These are phyloP conservation scores for Trichosanthes truncata DNA, from an alignment of 306 rosid species.

Conservation along the genomic window DNA sequence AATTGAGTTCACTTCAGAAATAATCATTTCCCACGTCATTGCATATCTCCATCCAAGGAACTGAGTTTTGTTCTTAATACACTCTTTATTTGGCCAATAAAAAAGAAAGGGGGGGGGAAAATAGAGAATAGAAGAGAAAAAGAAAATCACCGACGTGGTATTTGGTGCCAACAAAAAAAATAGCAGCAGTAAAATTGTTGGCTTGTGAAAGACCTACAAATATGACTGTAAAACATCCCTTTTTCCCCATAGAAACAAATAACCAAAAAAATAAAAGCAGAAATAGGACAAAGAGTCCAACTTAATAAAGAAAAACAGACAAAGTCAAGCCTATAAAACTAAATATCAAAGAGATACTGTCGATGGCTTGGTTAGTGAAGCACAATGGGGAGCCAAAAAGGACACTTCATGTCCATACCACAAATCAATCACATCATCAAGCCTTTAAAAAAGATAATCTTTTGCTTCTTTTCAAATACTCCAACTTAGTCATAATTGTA, in stretches of 20 bases:
- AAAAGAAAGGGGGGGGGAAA: neutral
- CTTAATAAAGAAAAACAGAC: neutral
- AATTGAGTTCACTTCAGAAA: neutral
- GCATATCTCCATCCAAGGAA: neutral
- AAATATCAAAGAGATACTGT: neutral
- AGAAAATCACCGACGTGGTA: neutral
- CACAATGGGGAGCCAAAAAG: neutral
- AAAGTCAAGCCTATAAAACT: neutral
- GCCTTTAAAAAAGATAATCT: neutral
- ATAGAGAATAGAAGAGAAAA: neutral
- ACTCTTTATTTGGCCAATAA: neutral
- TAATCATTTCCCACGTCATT: neutral
- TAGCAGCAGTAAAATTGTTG: neutral
- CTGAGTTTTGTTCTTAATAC: neutral
- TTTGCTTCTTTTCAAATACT: neutral
- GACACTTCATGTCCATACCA: neutral
- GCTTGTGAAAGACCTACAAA: neutral
- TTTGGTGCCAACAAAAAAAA: neutral
- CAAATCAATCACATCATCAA: conserved; percentile 1
- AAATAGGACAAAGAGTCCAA: neutral
- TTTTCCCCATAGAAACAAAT: neutral
- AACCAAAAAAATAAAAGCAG: neutral
- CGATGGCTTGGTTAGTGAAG: neutral
- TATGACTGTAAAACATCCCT: neutral
- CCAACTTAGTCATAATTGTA: neutral